A percentile compares a stretch with the other conserved stretches of the same genome.
These are phyloP conservation scores for Furcasterigmium furcatum DNA, from an alignment of 2,329 filamentous ascomycete species.

Conservation along the genomic window DNA sequence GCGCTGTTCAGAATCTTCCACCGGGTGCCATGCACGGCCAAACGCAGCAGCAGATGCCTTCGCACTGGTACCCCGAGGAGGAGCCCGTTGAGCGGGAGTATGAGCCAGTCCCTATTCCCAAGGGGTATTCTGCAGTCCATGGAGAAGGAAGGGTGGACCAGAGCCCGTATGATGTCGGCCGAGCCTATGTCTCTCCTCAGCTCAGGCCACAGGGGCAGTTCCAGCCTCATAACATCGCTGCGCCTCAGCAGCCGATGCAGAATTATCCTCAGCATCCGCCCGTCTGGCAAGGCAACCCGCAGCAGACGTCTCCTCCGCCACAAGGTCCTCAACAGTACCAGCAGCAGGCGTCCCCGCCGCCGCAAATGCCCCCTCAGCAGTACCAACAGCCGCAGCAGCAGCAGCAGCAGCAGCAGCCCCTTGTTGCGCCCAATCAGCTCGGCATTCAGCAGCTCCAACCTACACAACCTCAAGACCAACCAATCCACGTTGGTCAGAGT, in stretches of 20 bases:
- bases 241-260: slow-evolving; percentile 6
- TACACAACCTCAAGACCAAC: slow-evolving; percentile 5
- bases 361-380: not conserved
- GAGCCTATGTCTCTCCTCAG: slow-evolving; percentile 3
- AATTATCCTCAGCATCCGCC: slow-evolving; percentile 3
- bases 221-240: not conserved
- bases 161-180: slow-evolving; percentile 20
- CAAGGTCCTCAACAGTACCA: not conserved
- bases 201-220: not conserved
- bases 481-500: too few relatives aligned
- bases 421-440: slow-evolving; percentile 1
- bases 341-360: not conserved
- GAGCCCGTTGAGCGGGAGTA: slow-evolving; percentile 27
- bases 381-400: slow-evolving; percentile 6
- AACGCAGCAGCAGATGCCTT: not conserved
- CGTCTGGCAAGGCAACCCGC: slow-evolving; percentile 12
- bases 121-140: slow-evolving; percentile 29
- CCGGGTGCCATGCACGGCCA: not conserved
- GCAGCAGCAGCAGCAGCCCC: slow-evolving; percentile 5
- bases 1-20: not conserved
- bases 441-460: slow-evolving; percentile 2
- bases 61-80: not conserved
- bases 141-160: slow-evolving; percentile 28
- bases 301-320: slow-evolving; percentile 1
- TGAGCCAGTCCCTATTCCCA: slow-evolving; percentile 32